Evolutionary conservation across 139 green algal genomes (phyloP).

Genomic region (Choricystis sp.): DNA sequence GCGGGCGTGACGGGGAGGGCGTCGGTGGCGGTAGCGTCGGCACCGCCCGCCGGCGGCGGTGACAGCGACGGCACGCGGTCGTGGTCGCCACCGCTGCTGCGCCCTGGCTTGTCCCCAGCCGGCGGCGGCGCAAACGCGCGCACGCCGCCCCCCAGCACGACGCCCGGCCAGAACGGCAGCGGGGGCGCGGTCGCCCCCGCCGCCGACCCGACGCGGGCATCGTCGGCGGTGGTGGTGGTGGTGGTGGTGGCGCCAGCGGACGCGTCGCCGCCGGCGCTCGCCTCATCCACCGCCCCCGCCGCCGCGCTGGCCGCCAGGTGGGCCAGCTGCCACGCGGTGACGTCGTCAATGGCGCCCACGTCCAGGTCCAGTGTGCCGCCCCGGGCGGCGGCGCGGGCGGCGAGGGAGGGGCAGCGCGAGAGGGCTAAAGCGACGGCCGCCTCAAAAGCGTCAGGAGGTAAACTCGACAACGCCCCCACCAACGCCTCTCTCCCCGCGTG

Average conservation of each 20-base stretch:
- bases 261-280: neutral
- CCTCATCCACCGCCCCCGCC: neutral
- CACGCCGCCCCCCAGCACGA: slow-evolving; percentile 1
- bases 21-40: no score
- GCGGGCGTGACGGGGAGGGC: no score
- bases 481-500: slow-evolving; percentile 21
- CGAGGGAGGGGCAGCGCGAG: neutral
- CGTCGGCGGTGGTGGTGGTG: neutral
- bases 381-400: slow-evolving; percentile 13
- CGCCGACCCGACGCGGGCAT: neutral
- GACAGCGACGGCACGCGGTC: no score
- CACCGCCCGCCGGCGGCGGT: no score
- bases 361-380: slow-evolving; percentile 28
- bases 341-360: slow-evolving; percentile 27
- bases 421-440: slow-evolving; percentile 27
- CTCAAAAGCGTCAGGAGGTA: slow-evolving; percentile 31
- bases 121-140: neutral
- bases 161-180: slow-evolving; percentile 2
- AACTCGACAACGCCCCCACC: slow-evolving; percentile 5
- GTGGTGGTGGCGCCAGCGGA: no score
- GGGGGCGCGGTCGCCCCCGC: no score
- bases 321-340: slow-evolving; percentile 32
- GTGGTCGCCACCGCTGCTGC: no score
- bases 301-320: neutral
- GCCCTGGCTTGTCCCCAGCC: no score